Conservation (phyloP, 306 rosid genomes). For the Vicia faba region DNA sequence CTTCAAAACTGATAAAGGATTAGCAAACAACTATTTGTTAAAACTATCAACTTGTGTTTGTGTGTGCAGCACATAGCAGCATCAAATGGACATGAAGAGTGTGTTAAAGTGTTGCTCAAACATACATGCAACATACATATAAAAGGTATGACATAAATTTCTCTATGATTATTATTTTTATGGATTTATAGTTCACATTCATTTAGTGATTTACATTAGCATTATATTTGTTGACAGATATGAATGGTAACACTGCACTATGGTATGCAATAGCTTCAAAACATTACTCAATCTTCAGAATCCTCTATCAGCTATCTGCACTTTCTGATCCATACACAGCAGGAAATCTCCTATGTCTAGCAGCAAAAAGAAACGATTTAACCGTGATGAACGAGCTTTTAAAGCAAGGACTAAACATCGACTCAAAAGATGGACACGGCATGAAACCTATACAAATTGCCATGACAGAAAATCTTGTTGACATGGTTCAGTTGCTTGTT, state of each 20-base stretch:
- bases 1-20: too few species aligned
- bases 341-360: conserved; percentile 65
- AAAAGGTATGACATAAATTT: conserved; percentile 47
- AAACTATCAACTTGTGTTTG: conserved; percentile 28
- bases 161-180: not conserved
- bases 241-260: conserved; percentile 67
- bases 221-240: conserved; percentile 49
- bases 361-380: conserved; percentile 56
- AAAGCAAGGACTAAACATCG: conserved; percentile 63
- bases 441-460: conserved; percentile 61
- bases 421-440: conserved; percentile 54
- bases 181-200: not conserved
- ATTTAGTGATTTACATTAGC: conserved; percentile 2
- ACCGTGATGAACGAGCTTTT: conserved; percentile 59
- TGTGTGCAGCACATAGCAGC: conserved; percentile 73
- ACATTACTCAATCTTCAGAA: conserved; percentile 65
- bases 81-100: conserved; percentile 71
- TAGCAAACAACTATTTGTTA: too few species aligned
- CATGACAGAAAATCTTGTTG: conserved; percentile 53
- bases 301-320: conserved; percentile 55
- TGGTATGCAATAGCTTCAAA: conserved; percentile 78
- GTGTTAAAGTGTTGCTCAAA: conserved; percentile 69
- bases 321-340: conserved; percentile 55
- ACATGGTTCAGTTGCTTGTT: conserved; percentile 66
- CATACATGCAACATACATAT: conserved; percentile 61